These are phyloP conservation scores for Hirschioporus abietinus DNA, from an alignment of 768 basidiomycete species.

Conservation along the genomic window DNA sequence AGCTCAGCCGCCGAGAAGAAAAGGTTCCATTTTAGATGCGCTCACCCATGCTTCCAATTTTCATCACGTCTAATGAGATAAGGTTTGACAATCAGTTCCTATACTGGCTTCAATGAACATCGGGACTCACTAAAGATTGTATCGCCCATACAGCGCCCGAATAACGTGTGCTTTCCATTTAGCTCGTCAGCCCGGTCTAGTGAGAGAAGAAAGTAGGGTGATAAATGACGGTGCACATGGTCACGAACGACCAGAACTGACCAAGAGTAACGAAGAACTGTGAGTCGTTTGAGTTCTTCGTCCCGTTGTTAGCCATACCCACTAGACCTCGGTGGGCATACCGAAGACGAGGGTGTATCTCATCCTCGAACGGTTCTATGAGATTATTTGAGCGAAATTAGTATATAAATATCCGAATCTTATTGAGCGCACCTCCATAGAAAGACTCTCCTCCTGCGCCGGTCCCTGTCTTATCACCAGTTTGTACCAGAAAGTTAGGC, in stretches of 20 bases:
- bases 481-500: conserved; percentile 89
- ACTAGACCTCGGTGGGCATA: conserved; percentile 89
- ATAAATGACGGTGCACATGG: conserved; percentile 4
- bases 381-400: conserved; percentile 14
- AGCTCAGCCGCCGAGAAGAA: neutral
- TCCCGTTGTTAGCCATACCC: conserved; percentile 89
- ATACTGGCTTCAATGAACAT: neutral
- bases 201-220: neutral
- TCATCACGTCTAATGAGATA: conserved; percentile 65
- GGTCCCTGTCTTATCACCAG: conserved; percentile 88
- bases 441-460: conserved; percentile 93
- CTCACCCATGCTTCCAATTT: conserved; percentile 86
- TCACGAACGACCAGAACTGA: conserved; percentile 24
- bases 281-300: conserved; percentile 85
- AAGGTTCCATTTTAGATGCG: conserved; percentile 2
- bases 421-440: conserved; percentile 65
- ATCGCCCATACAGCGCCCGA: conserved; percentile 85
- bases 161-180: conserved; percentile 91
- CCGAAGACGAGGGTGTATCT: conserved; percentile 86
- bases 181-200: conserved; percentile 87
- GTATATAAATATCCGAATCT: no score
- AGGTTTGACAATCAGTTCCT: neutral
- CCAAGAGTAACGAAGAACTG: conserved; percentile 96
- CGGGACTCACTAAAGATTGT: conserved; percentile 73
- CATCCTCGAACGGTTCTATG: conserved; percentile 89